phyloP scores from a whole-genome alignment of 768 basidiomycete species.

The Kwoniella bestiolae region DNA sequence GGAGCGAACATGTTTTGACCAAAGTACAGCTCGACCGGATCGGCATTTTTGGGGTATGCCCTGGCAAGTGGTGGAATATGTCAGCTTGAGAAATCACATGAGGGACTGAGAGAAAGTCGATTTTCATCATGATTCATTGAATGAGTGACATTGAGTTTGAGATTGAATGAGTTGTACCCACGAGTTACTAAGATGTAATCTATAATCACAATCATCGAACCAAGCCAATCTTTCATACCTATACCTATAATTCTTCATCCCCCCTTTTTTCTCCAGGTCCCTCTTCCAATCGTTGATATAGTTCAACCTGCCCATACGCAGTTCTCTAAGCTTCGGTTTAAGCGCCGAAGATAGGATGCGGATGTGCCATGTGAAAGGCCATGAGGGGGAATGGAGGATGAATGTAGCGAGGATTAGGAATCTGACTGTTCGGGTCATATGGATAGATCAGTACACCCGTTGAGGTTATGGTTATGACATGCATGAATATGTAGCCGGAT shows the following conservation, averaged over 20 bases:
- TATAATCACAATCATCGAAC: conserved; percentile 53
- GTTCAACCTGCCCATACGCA: conserved; percentile 36
- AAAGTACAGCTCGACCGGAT: conserved; percentile 41
- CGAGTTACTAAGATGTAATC: conserved; percentile 51
- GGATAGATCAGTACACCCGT: neutral
- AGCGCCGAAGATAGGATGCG: conserved; percentile 38
- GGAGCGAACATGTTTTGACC: conserved; percentile 41
- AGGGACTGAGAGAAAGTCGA: too few species aligned
- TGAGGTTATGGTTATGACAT: too few species aligned
- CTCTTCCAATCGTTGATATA: conserved; percentile 41
- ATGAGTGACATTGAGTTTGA: too few species aligned
- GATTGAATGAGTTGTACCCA: conserved; percentile 18
- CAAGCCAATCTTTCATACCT: conserved; percentile 35
- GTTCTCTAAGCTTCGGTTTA: conserved; percentile 32
- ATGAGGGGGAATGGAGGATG: conserved; percentile 44
- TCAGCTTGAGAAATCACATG: too few species aligned
- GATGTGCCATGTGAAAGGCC: conserved; percentile 51
- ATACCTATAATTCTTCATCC: conserved; percentile 26
- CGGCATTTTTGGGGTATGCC: conserved; percentile 44
- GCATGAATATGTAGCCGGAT: too few species aligned
- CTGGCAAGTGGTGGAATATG: conserved; percentile 2
- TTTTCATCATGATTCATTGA: too few species aligned
- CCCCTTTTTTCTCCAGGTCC: conserved; percentile 22
- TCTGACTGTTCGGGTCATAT: conserved; percentile 34
- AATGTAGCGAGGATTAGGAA: conserved; percentile 39